Percentiles rank a stretch among this genome's conserved stretches.
phyloP scores from a whole-genome alignment of 2,329 filamentous ascomycete species.

The Pochonia chlamydosporia region DNA sequence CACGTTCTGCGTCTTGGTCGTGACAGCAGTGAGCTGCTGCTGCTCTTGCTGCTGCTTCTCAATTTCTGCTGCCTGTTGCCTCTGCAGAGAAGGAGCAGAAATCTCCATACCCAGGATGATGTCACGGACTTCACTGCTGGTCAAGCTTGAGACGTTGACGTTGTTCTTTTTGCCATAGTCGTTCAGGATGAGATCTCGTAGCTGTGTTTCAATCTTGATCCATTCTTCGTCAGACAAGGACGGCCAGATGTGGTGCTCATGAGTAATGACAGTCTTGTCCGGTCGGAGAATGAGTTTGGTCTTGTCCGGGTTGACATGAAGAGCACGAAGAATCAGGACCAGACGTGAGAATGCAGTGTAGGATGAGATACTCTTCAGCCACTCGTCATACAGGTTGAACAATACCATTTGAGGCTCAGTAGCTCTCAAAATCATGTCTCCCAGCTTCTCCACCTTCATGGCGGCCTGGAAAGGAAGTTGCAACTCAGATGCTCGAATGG shows the following conservation, averaged over 20 bases:
- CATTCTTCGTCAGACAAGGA: slow-evolving; percentile 91
- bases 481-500: slow-evolving; percentile 92
- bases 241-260: slow-evolving; percentile 99
- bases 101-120: slow-evolving; percentile 99
- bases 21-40: slow-evolving; percentile 91
- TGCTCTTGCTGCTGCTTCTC: slow-evolving; percentile 99
- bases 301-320: slow-evolving; percentile 98
- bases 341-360: slow-evolving; percentile 98
- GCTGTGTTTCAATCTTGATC: slow-evolving; percentile 98
- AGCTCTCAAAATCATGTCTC: slow-evolving; percentile 96
- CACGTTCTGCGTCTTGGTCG: slow-evolving; percentile 96
- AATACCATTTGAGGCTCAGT: slow-evolving; percentile 99
- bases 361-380: slow-evolving; percentile 96
- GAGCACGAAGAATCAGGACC: slow-evolving; percentile 84
- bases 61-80: slow-evolving; percentile 96
- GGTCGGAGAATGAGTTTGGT: slow-evolving; percentile 92
- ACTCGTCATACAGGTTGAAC: slow-evolving; percentile 98
- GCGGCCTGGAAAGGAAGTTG: slow-evolving; percentile 98
- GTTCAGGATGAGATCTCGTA: slow-evolving; percentile 92
- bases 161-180: slow-evolving; percentile 99
- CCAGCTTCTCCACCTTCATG: slow-evolving; percentile 99
- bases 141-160: slow-evolving; percentile 95
- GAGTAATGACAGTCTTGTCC: slow-evolving; percentile 96
- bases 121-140: slow-evolving; percentile 92
- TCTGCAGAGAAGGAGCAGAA: slow-evolving; percentile 93